Evolutionary conservation across 495 filamentous ascomycete genomes (phyloP).

Genomic region (Aspergillus affinis): DNA sequence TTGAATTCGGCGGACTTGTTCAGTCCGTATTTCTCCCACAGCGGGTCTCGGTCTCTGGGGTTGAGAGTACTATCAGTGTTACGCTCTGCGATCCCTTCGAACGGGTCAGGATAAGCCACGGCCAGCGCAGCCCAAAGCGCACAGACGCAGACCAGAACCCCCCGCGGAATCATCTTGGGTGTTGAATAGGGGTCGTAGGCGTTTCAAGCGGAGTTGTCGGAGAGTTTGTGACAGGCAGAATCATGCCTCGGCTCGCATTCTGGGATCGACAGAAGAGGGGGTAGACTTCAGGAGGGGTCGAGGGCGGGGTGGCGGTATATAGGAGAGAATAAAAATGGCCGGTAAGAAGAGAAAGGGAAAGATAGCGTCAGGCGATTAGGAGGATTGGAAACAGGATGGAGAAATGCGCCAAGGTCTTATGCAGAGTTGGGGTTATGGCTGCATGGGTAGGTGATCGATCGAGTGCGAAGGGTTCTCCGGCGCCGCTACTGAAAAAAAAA

Average conservation of each 20-base stretch:
- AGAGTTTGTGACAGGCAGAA: neutral
- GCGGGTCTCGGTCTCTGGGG: slow-evolving; percentile 17
- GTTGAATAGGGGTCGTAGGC: neutral
- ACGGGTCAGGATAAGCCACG: slow-evolving; percentile 13
- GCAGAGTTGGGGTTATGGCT: neutral
- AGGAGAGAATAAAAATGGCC: neutral
- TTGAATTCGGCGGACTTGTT: slow-evolving; percentile 41
- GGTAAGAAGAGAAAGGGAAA: neutral
- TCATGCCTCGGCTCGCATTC: slow-evolving; percentile 23
- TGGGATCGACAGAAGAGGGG: slow-evolving; percentile 1
- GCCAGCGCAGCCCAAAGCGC: slow-evolving; percentile 24
- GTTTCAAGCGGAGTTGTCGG: neutral
- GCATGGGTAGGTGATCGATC: neutral
- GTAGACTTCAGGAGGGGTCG: neutral
- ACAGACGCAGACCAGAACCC: slow-evolving; percentile 20
- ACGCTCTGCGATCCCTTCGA: slow-evolving; percentile 9
- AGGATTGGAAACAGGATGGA: neutral
- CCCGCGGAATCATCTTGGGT: slow-evolving; percentile 16
- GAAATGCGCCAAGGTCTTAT: slow-evolving; percentile 1
- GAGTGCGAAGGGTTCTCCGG: neutral
- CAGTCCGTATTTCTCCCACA: slow-evolving; percentile 33
- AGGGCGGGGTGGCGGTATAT: neutral
- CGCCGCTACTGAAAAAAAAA: neutral
- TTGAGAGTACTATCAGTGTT: slow-evolving; percentile 16
- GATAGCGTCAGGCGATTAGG: no score